These are phyloP conservation scores for Verticillium nubilum DNA, from an alignment of 2,329 filamentous ascomycete species.

Conservation along the genomic window DNA sequence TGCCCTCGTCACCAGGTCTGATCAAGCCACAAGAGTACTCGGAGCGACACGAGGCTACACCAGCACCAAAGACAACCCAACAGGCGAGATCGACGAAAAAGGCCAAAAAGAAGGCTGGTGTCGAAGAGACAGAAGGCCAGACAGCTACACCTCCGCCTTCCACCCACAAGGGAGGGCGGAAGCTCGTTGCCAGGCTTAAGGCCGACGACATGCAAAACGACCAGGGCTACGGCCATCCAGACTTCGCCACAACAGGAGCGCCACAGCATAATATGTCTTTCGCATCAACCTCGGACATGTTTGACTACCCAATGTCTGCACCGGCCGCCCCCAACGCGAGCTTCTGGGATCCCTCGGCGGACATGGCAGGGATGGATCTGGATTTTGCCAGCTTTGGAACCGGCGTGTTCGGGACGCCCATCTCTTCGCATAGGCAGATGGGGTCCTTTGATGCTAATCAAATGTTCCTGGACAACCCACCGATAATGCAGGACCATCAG, in stretches of 20 bases:
- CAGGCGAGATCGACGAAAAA: slow-evolving; percentile 37
- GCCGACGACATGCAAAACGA: slow-evolving; percentile 52
- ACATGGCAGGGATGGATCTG: slow-evolving; percentile 52
- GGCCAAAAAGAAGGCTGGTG: slow-evolving; percentile 33
- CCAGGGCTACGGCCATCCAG: slow-evolving; percentile 45
- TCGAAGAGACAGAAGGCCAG: slow-evolving; percentile 36
- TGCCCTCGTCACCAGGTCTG: slow-evolving; percentile 52
- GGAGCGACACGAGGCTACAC: slow-evolving; percentile 21
- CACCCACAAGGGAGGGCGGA: slow-evolving; percentile 47
- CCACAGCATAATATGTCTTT: slow-evolving; percentile 44
- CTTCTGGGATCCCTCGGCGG: slow-evolving; percentile 52
- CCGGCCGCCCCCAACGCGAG: slow-evolving; percentile 43
- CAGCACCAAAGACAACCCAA: slow-evolving; percentile 10
- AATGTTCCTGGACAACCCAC: slow-evolving; percentile 44
- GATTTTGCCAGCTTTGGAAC: slow-evolving; percentile 44
- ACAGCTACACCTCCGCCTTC: slow-evolving; percentile 57
- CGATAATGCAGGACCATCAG: slow-evolving; percentile 23
- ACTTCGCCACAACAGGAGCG: slow-evolving; percentile 43
- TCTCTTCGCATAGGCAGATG: slow-evolving; percentile 35
- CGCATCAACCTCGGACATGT: slow-evolving; percentile 48
- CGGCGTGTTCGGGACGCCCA: slow-evolving; percentile 37
- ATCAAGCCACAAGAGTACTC: slow-evolving; percentile 23
- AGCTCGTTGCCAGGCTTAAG: slow-evolving; percentile 44
- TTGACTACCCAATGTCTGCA: slow-evolving; percentile 55
- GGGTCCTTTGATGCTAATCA: slow-evolving; percentile 50